Evolutionary conservation across 495 filamentous ascomycete species (phyloP).

Genomic region (Oidiodendron maius): DNA sequence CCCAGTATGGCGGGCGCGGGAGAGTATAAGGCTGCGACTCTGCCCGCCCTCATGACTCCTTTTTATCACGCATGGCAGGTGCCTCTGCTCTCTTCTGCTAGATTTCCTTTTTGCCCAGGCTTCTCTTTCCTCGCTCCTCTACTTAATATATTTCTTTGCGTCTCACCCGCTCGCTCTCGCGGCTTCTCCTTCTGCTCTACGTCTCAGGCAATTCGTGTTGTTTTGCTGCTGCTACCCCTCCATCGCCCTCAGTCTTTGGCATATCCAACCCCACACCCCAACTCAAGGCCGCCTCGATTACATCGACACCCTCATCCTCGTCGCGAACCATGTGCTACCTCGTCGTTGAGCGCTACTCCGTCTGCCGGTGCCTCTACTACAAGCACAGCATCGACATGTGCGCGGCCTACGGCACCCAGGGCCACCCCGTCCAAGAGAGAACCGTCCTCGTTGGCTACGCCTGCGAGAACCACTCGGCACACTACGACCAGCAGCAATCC

Average conservation of each 20-base stretch:
- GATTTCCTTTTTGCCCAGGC: conserved; percentile 21
- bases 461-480: conserved; percentile 56
- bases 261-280: not conserved
- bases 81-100: conserved; percentile 11
- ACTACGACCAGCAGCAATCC: conserved; percentile 18
- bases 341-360: conserved; percentile 69
- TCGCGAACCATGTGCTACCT: conserved; percentile 64
- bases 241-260: not conserved
- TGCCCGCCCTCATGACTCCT: conserved; percentile 22
- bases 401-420: conserved; percentile 59
- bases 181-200: conserved; percentile 6
- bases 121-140: conserved; percentile 21
- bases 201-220: too few relatives aligned
- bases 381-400: conserved; percentile 73
- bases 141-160: conserved; percentile 23
- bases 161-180: conserved; percentile 1
- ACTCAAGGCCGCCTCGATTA: not conserved
- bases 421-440: conserved; percentile 66
- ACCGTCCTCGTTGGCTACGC: conserved; percentile 75
- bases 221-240: not conserved
- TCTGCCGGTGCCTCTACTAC: conserved; percentile 78
- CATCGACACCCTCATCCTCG: conserved; percentile 7
- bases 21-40: conserved; percentile 24
- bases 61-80: conserved; percentile 8
- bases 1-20: conserved; percentile 9